Conservation (phyloP, 129 eudicot species). For the Flaveria linearis region DNA sequence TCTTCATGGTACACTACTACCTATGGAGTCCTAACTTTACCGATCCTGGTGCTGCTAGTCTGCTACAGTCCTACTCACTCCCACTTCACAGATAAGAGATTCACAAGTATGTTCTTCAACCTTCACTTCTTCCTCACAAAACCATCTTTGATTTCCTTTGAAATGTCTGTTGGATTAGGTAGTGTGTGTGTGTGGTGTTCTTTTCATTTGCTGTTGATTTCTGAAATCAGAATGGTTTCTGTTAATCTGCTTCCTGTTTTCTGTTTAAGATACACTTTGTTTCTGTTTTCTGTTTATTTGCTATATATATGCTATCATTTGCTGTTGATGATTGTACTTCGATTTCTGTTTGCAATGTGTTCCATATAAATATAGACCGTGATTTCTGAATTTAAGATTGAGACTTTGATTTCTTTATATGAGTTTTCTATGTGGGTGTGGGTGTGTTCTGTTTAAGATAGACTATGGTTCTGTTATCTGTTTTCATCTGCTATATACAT, state of each 20-base stretch:
- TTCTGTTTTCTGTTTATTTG: too few relatives aligned
- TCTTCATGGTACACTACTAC: background rate
- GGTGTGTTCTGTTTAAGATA: background rate
- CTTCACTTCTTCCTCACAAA: slow-evolving; percentile 6
- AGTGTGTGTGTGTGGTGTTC: background rate
- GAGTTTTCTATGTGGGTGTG: too few relatives aligned
- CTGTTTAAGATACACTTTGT: too few relatives aligned
- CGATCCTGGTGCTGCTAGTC: background rate
- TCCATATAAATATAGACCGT: too few relatives aligned
- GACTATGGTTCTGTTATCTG: background rate
- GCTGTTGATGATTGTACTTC: too few relatives aligned
- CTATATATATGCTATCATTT: too few relatives aligned
- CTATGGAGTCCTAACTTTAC: background rate
- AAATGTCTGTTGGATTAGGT: background rate
- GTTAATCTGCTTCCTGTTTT: too few relatives aligned
- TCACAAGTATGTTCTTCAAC: slow-evolving; percentile 3
- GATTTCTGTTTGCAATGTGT: too few relatives aligned
- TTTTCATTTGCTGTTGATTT: too few relatives aligned
- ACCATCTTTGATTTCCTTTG: background rate
- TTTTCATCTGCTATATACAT: background rate
- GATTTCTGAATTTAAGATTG: too few relatives aligned
- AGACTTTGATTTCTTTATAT: too few relatives aligned
- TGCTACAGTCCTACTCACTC: background rate
- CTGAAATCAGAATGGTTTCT: too few relatives aligned
- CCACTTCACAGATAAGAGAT: background rate